Evolutionary conservation across 306 rosid species (phyloP), one percentile per base, ranked within the genome.

Genomic region (Crotalaria pallida): DNA sequence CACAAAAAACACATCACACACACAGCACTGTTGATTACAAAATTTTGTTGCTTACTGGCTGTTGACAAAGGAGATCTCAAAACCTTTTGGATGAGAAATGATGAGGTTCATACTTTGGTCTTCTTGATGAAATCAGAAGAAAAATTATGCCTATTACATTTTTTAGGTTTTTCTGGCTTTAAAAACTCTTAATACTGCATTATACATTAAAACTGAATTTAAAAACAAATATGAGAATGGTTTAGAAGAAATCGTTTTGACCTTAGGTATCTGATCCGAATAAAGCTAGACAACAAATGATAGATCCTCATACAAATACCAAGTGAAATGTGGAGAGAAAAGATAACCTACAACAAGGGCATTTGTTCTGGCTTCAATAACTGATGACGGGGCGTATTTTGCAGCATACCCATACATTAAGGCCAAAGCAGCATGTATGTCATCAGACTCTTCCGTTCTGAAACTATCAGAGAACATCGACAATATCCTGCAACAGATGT

Each of bases 331-430:
- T 53, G 81, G 69, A 66, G 72, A 75, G 51, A 71, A 77, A 74
- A 78, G 85, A 85, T 65, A 73, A 73, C 97, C 79, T 77, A 93
- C 98, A 85, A 93, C 81, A 76, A 93, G 97, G 72, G 98, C 98
- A 76, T 93, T 96, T 79, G 87, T 93, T 83, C 98, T 81, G 74
- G 97, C 98, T 84, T 93, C 98, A 69, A 93, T 93, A 65, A 93
- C 97, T n/a, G 98, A 80, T 63, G 98, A 84, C 22, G 96, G 98
- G 65, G 98, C 98, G 83, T 93, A 93, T 76, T 93, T 93, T 22
- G 98, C 98, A 65, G 98, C 98, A 81, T 93, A 93, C 69, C 98
- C 98, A 78, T 93, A 93, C 98, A 93, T 93, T 47, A 93, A 80
- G 23, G 98, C 98, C 82, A 93, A 84, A 79, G 96, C 98, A 84